Percentiles rank a stretch among this genome's conserved stretches.
Evolutionary conservation across 805 yeast species (phyloP).

Genomic region (Candida lessepsii): DNA sequence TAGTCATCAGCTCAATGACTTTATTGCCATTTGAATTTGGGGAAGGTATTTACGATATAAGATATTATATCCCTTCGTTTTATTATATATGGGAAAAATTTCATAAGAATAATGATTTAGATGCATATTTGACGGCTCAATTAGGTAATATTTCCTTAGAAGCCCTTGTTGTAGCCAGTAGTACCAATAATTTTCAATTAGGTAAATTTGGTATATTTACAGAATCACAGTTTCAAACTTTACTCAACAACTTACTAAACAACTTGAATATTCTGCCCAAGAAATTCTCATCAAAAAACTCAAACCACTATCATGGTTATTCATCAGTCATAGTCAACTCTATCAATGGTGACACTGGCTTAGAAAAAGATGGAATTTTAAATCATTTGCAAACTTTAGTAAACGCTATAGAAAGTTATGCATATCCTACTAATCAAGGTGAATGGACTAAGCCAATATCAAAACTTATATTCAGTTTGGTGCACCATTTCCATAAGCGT

Average conservation of each 20-base stretch:
- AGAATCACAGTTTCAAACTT: conserved; percentile 55
- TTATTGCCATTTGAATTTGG: conserved; percentile 50
- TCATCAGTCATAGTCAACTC: conserved; percentile 56
- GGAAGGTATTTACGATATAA: conserved; percentile 34
- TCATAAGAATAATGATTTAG: conserved; percentile 49
- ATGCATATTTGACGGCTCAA: conserved; percentile 62
- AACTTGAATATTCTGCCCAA: conserved; percentile 47
- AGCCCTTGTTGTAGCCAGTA: conserved; percentile 35
- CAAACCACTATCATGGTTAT: conserved; percentile 42
- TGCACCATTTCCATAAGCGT: conserved; percentile 60
- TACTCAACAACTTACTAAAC: conserved; percentile 54
- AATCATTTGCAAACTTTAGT: conserved; percentile 53
- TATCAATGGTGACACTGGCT: conserved; percentile 48
- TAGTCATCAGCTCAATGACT: conserved; percentile 52
- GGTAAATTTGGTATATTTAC: conserved; percentile 64
- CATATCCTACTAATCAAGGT: conserved; percentile 92
- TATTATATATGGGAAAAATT: conserved; percentile 72
- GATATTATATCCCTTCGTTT: conserved; percentile 61
- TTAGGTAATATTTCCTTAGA: conserved; percentile 60
- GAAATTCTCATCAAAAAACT: conserved; percentile 44
- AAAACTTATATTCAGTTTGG: conserved; percentile 58
- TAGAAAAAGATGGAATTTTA: conserved; percentile 46
- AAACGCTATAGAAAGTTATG: conserved; percentile 74
- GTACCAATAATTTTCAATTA: conserved; percentile 22
- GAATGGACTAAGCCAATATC: conserved; percentile 78